Evolutionary conservation across 2,329 filamentous ascomycete species (phyloP), one percentile per base, ranked within the genome.

Genomic region (Pseudocercospora fuligena): DNA sequence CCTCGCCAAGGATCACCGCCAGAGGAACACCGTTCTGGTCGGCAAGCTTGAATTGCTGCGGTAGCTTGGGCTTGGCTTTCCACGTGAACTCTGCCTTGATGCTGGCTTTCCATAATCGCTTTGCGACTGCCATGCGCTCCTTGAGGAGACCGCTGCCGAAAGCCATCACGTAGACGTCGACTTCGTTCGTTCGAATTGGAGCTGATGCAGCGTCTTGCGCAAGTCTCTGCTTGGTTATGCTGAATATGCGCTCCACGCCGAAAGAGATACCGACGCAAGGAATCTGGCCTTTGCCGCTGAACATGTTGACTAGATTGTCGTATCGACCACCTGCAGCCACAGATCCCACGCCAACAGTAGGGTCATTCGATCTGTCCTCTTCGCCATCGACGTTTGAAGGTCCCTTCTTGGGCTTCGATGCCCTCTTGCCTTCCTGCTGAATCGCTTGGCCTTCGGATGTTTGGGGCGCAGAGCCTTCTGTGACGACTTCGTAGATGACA

Each of bases 131-230:
- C 88, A 97, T 94, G 71, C 94, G 90, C 83, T 97, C 91, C 72
- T 89, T 88, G 63, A 97, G 81, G 70, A 96, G 84, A 54, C 92
- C 93, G 61, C 92, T 91, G 62, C 93, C 94, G 76, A 97, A 93
- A 0, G 93, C 93, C 93, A 98, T 98, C 75, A 98, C 91, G 80
- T 89, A 97, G 54, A 94, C 93, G 76, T 98, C 94, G 2, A 94
- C 90, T 73, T 95, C 91, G 75, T 90, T 93, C 70, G 85, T 85
- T 69, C 91, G 84, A 61, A 89, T 81, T 31, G 81, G 72, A 21
- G 84, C 80, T n/a, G 81, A 79, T 63, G 82, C 86, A 74, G 86
- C 85, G 65, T 88, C 87, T 65, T 86, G 87, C 68, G 87, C 88
- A 78, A 92, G 85, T 58, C 89, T 86, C 12, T 92, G 90, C 79